These are phyloP conservation scores for Actinidia arguta DNA, from an alignment of 179 eudicot species.

Conservation along the genomic window DNA sequence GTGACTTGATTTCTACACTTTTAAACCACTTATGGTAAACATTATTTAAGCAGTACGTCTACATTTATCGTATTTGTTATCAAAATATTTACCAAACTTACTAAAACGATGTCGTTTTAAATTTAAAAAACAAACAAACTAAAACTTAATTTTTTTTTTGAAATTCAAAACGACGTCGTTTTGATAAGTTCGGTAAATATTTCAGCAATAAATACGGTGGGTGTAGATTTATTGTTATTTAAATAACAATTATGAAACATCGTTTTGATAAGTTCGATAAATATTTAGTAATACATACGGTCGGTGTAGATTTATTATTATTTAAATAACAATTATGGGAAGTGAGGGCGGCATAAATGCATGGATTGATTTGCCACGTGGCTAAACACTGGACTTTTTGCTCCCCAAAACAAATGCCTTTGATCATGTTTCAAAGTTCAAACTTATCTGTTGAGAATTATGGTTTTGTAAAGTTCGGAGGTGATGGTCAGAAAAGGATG, in stretches of 20 bases:
- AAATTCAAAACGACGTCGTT: too few species aligned
- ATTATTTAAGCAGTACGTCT: background rate
- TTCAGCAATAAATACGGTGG: background rate
- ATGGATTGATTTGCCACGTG: background rate
- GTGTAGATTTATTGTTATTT: background rate
- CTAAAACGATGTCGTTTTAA: too few species aligned
- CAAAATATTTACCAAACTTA: too few species aligned
- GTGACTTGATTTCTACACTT: too few species aligned
- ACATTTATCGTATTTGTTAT: too few species aligned
- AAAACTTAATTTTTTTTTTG: too few species aligned
- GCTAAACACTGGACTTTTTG: background rate
- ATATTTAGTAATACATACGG: too few species aligned
- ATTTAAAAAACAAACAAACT: too few species aligned
- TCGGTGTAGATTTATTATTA: background rate
- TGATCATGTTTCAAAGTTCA: slow-evolving; percentile 12
- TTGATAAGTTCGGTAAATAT: too few species aligned
- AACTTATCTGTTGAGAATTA: background rate
- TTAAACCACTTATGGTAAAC: too few species aligned
- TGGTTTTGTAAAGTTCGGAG: background rate
- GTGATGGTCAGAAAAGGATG: background rate
- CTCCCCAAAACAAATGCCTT: slow-evolving; percentile 7
- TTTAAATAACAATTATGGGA: background rate
- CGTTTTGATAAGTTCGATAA: too few species aligned
- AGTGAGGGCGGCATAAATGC: background rate
- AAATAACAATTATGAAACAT: background rate